Conservation (phyloP, 176 grass and related monocot species). For the Cenchrus fungigraminus region DNA sequence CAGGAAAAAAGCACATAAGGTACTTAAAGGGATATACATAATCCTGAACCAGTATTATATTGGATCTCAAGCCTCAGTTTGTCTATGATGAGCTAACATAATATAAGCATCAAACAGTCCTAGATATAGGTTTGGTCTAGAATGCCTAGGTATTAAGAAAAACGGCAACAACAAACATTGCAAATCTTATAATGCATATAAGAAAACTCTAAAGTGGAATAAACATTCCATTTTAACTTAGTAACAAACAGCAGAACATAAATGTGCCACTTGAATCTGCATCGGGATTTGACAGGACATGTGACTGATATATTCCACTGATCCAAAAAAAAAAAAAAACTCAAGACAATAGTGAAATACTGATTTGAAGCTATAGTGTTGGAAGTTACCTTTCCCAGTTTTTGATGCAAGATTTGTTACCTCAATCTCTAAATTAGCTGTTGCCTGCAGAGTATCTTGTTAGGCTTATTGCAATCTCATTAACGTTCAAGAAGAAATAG, state of each 20-base stretch:
- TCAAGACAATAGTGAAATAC: slow-evolving; percentile 32
- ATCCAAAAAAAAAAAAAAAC: background rate
- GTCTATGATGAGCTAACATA: background rate
- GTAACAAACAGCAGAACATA: slow-evolving; percentile 14
- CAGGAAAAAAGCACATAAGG: background rate
- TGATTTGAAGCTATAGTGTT: background rate
- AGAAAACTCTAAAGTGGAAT: background rate
- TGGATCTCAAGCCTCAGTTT: background rate
- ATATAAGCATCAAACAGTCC: background rate
- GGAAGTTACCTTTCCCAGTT: slow-evolving; percentile 83
- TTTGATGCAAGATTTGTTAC: slow-evolving; percentile 95
- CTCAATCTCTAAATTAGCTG: slow-evolving; percentile 93
- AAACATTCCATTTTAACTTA: slow-evolving; percentile 8
- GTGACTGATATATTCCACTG: background rate
- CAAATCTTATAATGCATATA: background rate
- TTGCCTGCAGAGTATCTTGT: slow-evolving; percentile 65
- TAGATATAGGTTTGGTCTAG: background rate
- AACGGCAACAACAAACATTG: background rate
- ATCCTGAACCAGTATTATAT: background rate
- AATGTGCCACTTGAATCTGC: background rate
- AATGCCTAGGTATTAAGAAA: background rate
- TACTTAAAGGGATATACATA: background rate
- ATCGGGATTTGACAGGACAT: slow-evolving; percentile 12
- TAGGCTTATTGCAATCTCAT: slow-evolving; percentile 1
- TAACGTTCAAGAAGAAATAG: slow-evolving; percentile 8